These are phyloP conservation scores for Cladophialophora chaetospira DNA, from an alignment of 2,329 filamentous ascomycete genomes.

Conservation along the genomic window DNA sequence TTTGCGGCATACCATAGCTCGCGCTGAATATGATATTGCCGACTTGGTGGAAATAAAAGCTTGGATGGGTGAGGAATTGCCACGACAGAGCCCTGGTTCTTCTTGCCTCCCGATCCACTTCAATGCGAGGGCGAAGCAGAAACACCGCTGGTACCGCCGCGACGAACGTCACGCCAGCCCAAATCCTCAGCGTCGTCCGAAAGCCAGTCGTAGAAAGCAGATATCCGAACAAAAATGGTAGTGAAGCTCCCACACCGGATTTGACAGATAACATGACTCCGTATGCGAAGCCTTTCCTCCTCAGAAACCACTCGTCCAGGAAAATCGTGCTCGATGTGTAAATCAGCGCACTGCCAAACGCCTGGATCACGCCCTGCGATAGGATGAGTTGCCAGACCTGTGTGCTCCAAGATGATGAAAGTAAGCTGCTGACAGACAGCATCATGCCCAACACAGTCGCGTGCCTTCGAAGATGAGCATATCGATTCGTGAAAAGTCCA, in stretches of 20 bases:
- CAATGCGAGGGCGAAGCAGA: slow-evolving; percentile 28
- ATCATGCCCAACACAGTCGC: slow-evolving; percentile 41
- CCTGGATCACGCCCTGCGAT: slow-evolving; percentile 47
- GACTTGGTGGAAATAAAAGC: slow-evolving; percentile 47
- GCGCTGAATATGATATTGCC: slow-evolving; percentile 42
- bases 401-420: slow-evolving; percentile 48
- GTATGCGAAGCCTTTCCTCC: slow-evolving; percentile 54
- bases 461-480: slow-evolving; percentile 40
- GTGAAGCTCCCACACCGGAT: slow-evolving; percentile 40
- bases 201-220: slow-evolving; percentile 48
- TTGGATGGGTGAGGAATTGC: neutral
- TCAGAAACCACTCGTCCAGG: slow-evolving; percentile 58
- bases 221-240: slow-evolving; percentile 48
- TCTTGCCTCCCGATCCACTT: neutral
- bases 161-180: slow-evolving; percentile 38
- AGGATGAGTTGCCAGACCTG: slow-evolving; percentile 48
- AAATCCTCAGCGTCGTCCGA: slow-evolving; percentile 49
- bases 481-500: slow-evolving; percentile 39
- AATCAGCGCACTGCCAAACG: slow-evolving; percentile 52
- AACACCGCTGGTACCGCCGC: slow-evolving; percentile 29
- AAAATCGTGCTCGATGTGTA: slow-evolving; percentile 53
- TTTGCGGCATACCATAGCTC: slow-evolving; percentile 43
- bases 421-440: slow-evolving; percentile 39
- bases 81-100: neutral
- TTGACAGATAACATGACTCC: slow-evolving; percentile 48